Evolutionary conservation across 2,329 filamentous ascomycete genomes (phyloP), one percentile per base, ranked within the genome.

Genomic region (Blastomyces percursus): DNA sequence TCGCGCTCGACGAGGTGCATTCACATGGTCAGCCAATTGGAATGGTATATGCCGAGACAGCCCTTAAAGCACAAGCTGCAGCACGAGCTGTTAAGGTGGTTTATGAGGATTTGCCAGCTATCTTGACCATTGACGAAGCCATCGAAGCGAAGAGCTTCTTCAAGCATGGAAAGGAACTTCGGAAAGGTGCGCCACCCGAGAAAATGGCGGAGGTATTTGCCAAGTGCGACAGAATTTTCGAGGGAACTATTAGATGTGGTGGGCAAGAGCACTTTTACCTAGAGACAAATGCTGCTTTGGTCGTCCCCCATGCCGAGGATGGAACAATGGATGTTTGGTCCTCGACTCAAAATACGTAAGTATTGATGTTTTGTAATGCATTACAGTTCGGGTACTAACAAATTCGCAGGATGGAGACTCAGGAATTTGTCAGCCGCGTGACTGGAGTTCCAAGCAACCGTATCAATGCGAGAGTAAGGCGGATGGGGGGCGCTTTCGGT

Each of bases 201-300:
- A 64, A 91, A 65, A 76, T 82, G 0, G 84, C 90, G 61, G 83
- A 85, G 63, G 87, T 86, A 0, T 91, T 94, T 70, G 79, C 81
- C 60, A 82, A 85, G 1, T 86, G 82, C 9, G 90, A 95, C 69
- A 82, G 92, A 69, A 82, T 91, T 8, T 91, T 95, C 69, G 86
- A 83, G 5, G 91, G 91, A 48, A 83, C 86, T 1, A 81, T 84
- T 1, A 81, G 90, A 60, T 93, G 95, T 83, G 90, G 90, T 32
- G 89, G 91, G 0, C 91, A 96, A 70, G 91, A 96, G 73, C 91
- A 96, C 71, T 96, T 96, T 71, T 96, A 96, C 68, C 82, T 96
- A 0, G 91, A 96, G 75, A 96, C 91, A 0, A 86, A 95, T 67
- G 91, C 90, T 0, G 88, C 86, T 61, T 72, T 95, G 3, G 89